A percentile compares a stretch with the other conserved stretches of the same genome.
These are phyloP conservation scores for Zygnema cylindricum DNA, from an alignment of 139 green algal species.

Conservation along the genomic window DNA sequence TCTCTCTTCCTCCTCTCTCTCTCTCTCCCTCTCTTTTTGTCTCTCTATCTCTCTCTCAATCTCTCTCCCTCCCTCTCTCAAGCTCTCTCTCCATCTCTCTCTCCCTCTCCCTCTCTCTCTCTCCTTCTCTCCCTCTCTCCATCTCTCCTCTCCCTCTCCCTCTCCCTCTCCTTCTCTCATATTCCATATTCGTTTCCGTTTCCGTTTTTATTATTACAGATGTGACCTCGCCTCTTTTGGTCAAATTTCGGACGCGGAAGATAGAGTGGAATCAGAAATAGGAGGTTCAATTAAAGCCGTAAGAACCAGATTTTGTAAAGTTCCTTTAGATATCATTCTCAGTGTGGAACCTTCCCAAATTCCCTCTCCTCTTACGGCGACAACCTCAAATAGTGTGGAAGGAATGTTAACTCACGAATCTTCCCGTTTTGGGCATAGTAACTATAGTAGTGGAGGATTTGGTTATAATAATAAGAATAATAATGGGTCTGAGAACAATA, in stretches of 20 bases:
- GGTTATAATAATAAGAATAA: too few species aligned
- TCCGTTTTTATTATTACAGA: constrained; percentile 6
- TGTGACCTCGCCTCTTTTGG: constrained; percentile 56
- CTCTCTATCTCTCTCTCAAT: too few species aligned
- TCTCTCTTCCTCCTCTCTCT: too few species aligned
- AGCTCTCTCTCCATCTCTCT: too few species aligned
- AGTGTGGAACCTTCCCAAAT: constrained; percentile 12
- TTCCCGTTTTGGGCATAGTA: too few species aligned
- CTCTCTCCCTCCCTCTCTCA: too few species aligned
- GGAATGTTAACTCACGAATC: constrained; percentile 53
- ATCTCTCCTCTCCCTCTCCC: constrained; percentile 8
- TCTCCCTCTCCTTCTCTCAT: background rate
- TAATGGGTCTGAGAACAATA: too few species aligned
- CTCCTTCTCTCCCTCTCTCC: too few species aligned
- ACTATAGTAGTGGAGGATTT: too few species aligned
- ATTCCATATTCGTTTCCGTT: background rate
- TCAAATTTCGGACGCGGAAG: constrained; percentile 44
- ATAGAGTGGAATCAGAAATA: constrained; percentile 8
- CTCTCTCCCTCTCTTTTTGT: too few species aligned
- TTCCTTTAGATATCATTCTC: constrained; percentile 51
- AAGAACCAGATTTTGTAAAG: constrained; percentile 32
- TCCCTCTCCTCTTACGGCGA: background rate
- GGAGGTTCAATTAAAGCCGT: background rate
- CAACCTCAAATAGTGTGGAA: background rate
- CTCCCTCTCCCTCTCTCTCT: too few species aligned